Percentiles rank a stretch among this genome's conserved stretches.
phyloP scores from a whole-genome alignment of 768 basidiomycete genomes.

The Lactarius pseudohatsudake region DNA sequence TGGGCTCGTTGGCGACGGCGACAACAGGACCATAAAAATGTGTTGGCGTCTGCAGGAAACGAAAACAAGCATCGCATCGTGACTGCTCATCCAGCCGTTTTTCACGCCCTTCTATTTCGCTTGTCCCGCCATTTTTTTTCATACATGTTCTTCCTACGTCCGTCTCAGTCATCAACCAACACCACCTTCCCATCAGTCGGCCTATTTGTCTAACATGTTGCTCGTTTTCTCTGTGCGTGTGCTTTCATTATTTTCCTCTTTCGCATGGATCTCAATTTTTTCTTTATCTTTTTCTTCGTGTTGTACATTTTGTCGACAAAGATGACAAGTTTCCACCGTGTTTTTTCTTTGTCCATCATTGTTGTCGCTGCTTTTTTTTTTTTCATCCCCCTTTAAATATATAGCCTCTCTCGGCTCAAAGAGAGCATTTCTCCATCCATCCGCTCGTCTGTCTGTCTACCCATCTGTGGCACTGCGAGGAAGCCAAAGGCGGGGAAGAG shows the following conservation, averaged over 20 bases:
- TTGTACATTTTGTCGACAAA: not conserved
- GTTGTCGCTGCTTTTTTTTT: not conserved
- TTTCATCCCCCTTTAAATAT: not conserved
- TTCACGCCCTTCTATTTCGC: not conserved
- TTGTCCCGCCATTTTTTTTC: not conserved
- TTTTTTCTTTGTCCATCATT: not conserved
- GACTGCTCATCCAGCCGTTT: conserved; percentile 6
- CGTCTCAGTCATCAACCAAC: not conserved
- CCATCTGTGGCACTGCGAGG: not conserved
- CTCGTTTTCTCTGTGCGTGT: conserved; percentile 1
- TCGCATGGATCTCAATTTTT: conserved; percentile 1
- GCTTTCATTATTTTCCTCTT: conserved; percentile 5
- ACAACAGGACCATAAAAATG: conserved; percentile 24
- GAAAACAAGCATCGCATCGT: not conserved
- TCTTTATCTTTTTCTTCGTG: not conserved
- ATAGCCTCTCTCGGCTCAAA: not conserved
- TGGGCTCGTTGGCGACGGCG: conserved; percentile 19
- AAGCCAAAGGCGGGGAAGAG: not conserved
- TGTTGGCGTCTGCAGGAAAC: not conserved
- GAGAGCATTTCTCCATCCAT: not conserved
- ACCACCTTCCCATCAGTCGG: not conserved
- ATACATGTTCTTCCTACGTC: conserved; percentile 1
- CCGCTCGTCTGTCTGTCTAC: not conserved
- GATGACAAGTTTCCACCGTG: not conserved
- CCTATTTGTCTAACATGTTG: not conserved